Base-by-base conservation (phyloP, 1,139 yeast species). In the Lodderomyces jiufengensis region DNA sequence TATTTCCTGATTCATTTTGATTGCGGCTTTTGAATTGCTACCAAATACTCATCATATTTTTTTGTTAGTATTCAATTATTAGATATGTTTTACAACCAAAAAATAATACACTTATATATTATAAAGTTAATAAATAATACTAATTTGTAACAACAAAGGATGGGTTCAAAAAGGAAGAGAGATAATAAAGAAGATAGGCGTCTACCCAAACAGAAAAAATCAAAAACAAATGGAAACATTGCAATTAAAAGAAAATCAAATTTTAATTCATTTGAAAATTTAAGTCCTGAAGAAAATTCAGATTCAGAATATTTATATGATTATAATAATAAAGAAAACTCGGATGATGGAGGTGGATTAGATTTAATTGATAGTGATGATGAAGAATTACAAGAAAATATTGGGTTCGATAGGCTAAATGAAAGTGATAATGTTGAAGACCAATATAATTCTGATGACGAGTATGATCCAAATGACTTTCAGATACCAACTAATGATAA, bases 361-460 rank as follows among this genome's bases (percentile, higher is more conserved):
- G 29, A 29, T 5, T 21, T 34, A 14, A 24, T 34, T n/a, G 37
- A 34, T 16, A 29, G 34, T 16, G 45, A 40, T 16, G 37, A 29
- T 11, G 52, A 28, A n/a, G 20, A 28, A 5, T 5, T 5, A 18
- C 5, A 5, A 5, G 20, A 18, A 18, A 18, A 18, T n/a, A n/a
- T n/a, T n/a, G n/a, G n/a, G n/a, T n/a, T n/a, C n/a, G n/a, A n/a
- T n/a, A n/a, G n/a, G n/a, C n/a, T n/a, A n/a, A 18, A 18, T 18
- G 20, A 18, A 18, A 18, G 7, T 5, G 20, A 44, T 14, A 52
- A 54, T 18, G 62, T 55, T 46, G 65, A 73, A 3, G 73, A 63
- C 30, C 57, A 47, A 3, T 66, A 54, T 7, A 55, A 47, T 7
- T 39, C 40, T 4, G 35, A 23, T 26, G 52, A 45, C 3, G 43